Evolutionary conservation across 2,329 filamentous ascomycete genomes (phyloP), one percentile per base, ranked within the genome.

Genomic region (Allantophomopsis lycopodina): DNA sequence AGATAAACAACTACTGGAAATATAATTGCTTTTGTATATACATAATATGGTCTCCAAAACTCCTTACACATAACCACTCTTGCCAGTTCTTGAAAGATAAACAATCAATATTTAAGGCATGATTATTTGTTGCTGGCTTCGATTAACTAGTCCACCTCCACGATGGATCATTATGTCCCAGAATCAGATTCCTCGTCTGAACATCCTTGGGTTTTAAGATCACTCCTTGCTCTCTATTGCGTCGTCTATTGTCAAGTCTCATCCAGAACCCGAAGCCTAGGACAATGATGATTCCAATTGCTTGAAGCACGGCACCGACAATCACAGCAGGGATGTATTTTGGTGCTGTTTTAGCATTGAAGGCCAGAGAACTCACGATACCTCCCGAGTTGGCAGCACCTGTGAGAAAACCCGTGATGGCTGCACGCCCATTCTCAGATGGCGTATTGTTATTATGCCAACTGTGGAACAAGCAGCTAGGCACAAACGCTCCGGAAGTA

Each of bases 371-470:
- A 3, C 48, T 59, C 14, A 70, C 40, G 11, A 71, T 62, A 0
- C 67, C 66, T 0, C 60, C 65, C 3, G 70, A 43, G 42, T 71
- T 71, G 0, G 64, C 65, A 6, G 71, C 48, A 0, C 64, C 66
- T 5, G 67, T 65, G 1, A 66, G 53, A 12, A 69, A 50, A 0
- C 62, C 66, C 1, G 64, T 69, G 10, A 61, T 66, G 0, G 65
- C 64, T 4, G 66, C 66, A 0, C 67, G 59, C 0, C 56, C 59
- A 35, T 62, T 69, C 51, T 73, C 67, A 16, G 64, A 60, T 6
- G 67, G 51, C 33, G 66, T 69, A 47, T 71, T 71, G 44, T 69
- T 71, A 41, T 70, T 70, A 42, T 69, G 59, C 66, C 68, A 68
- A 1, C 59, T 58, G 43, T 69, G 60, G 5, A 69, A 59, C 13